Conservation (phyloP, 257 asterid species). For the Ehretia macrophylla region DNA sequence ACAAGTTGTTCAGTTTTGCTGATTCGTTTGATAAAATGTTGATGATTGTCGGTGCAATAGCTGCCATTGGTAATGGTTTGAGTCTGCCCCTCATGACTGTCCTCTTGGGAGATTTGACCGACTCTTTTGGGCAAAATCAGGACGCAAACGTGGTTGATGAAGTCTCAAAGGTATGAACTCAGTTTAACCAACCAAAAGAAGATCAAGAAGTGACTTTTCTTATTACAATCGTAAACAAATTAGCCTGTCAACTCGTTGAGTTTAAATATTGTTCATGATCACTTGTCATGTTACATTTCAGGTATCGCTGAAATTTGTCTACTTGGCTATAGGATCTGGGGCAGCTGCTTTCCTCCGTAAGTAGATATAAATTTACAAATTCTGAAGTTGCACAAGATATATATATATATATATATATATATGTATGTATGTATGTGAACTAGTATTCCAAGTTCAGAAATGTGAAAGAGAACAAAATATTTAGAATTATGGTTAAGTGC, state of each 20-base stretch:
- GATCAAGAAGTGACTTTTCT: no score
- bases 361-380: no score
- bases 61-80: slow-evolving; percentile 37
- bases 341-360: slow-evolving; percentile 17
- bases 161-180: slow-evolving; percentile 3
- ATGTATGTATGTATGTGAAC: no score
- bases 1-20: slow-evolving; percentile 26
- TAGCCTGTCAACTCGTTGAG: not conserved
- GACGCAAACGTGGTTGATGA: not conserved
- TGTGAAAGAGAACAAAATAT: not conserved
- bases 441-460: not conserved
- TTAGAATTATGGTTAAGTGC: not conserved
- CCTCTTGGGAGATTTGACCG: slow-evolving; percentile 26
- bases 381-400: no score
- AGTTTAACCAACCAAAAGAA: not conserved
- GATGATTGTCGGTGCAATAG: slow-evolving; percentile 39
- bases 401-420: no score
- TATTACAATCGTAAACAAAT: no score
- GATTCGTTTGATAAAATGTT: slow-evolving; percentile 30
- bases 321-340: slow-evolving; percentile 20
- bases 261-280: no score
- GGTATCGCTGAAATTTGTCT: slow-evolving; percentile 13
- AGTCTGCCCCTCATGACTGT: slow-evolving; percentile 36
- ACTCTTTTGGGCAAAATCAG: slow-evolving; percentile 21
- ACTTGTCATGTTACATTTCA: no score